Evolutionary conservation across 2,329 filamentous ascomycete genomes (phyloP).

Genomic region (Colletotrichum aenigma): DNA sequence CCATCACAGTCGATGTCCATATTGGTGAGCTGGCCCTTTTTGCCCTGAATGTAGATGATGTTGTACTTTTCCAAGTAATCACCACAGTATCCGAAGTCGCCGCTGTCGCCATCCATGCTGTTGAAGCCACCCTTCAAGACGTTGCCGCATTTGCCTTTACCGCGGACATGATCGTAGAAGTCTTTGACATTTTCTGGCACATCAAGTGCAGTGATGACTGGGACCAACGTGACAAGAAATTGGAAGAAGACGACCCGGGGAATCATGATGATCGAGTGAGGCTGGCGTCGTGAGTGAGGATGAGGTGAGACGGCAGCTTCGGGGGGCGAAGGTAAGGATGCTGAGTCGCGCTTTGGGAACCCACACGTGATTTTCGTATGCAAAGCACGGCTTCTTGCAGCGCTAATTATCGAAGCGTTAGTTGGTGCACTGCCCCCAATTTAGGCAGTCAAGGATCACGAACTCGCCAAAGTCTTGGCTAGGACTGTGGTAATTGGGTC

Average conservation of each 20-base stretch:
- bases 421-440: conserved; percentile 1
- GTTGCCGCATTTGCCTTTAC: conserved; percentile 40
- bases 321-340: not conserved
- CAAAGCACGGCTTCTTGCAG: not conserved
- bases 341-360: not conserved
- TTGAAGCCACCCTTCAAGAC: conserved; percentile 44
- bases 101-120: conserved; percentile 38
- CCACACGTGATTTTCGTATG: conserved; percentile 3
- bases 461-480: not conserved
- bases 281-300: not conserved
- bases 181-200: conserved; percentile 44
- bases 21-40: conserved; percentile 46
- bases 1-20: conserved; percentile 67
- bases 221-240: not conserved
- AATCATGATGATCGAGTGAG: not conserved
- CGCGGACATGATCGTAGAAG: conserved; percentile 44
- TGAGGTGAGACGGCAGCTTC: conserved; percentile 8
- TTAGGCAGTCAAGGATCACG: conserved; percentile 2
- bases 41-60: conserved; percentile 54
- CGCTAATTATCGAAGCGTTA: not conserved
- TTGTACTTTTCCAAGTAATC: conserved; percentile 44
- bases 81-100: conserved; percentile 49
- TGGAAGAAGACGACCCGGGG: not conserved
- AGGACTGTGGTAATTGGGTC: not conserved
- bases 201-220: conserved; percentile 26